Percentiles rank a stretch among this genome's conserved stretches.
These are phyloP conservation scores for Stramenopiles sp. DNA, from an alignment of 352 stramenopile species.

Conservation along the genomic window DNA sequence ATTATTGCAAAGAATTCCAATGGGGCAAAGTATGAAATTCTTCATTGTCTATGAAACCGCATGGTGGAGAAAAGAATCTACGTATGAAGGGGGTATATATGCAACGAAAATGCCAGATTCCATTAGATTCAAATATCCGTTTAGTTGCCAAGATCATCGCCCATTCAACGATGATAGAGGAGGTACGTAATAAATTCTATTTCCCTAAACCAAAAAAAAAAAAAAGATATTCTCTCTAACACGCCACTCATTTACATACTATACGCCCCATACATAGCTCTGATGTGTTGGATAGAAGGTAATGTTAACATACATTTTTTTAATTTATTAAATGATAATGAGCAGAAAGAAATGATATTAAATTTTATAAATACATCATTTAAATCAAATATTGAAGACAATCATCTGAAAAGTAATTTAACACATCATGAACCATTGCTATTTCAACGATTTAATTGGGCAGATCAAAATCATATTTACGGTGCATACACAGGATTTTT, in stretches of 20 bases:
- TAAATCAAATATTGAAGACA: neutral
- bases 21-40: neutral
- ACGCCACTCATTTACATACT: too few relatives aligned
- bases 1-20: neutral
- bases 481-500: slow-evolving; percentile 3
- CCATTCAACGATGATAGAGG: neutral
- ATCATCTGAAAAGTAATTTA: too few relatives aligned
- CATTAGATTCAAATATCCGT: neutral
- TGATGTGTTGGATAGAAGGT: neutral
- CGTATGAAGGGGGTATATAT: neutral
- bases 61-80: neutral
- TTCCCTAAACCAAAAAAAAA: too few relatives aligned
- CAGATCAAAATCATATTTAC: neutral
- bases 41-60: neutral
- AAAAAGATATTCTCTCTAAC: too few relatives aligned
- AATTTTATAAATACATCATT: neutral
- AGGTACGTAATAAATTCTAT: too few relatives aligned
- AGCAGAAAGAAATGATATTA: neutral
- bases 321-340: neutral
- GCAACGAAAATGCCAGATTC: neutral
- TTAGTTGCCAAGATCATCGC: neutral
- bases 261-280: too few relatives aligned
- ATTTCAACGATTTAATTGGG: slow-evolving; percentile 1
- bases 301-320: neutral
- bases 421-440: neutral